Base-by-base conservation (phyloP, 2,329 filamentous ascomycete genomes). In the Fusarium chaquense region DNA sequence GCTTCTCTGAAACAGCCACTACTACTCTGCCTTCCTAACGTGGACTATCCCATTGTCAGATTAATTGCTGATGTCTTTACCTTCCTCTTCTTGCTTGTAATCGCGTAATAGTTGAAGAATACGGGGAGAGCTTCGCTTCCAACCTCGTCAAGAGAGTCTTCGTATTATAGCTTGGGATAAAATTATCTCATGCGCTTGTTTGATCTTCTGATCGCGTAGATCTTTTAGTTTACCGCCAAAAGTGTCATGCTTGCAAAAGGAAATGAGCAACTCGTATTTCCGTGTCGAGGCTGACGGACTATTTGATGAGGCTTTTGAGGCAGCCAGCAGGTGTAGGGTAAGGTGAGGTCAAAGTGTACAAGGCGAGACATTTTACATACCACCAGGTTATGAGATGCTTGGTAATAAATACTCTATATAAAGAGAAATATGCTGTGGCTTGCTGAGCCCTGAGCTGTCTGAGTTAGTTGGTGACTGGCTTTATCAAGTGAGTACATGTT, bases 1-100 rank as follows among this genome's bases (percentile, higher is more conserved):
- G 18, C 32, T 44, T 41, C 28, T 49, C 32, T 61, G 62, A 65
- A 65, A 65, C 62, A 36, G 62, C 46, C 61, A 44, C 26, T 33
- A 24, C 32, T 16, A 22, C 15, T 41, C n/a, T 38, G 62, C 46
- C 62, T 65, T 61, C 62, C 62, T 50, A 61, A 65, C 41, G 26
- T 38, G 36, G 36, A 61, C 62, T 61, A 20, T 20, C 26, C 24
- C 22, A 43, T 24, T 26, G 43, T 61, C 61, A 61, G n/a, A 45
- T 65, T 66, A 22, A 65, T 65, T 66, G 28, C 22, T 8, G 28
- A n/a, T 22, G 32, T 36, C 30, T 40, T 18, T 22, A 49, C 47
- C 36, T 20, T 28, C 41, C 16, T 18, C 38, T 50, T 47, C 60
- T 41, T 41, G 13, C 8, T 30, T 20, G 33, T 44, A 55, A 30